Evolutionary conservation across 345 rosid species (phyloP), one percentile per base, ranked within the genome.

Genomic region (Lenwebbia sp.): DNA sequence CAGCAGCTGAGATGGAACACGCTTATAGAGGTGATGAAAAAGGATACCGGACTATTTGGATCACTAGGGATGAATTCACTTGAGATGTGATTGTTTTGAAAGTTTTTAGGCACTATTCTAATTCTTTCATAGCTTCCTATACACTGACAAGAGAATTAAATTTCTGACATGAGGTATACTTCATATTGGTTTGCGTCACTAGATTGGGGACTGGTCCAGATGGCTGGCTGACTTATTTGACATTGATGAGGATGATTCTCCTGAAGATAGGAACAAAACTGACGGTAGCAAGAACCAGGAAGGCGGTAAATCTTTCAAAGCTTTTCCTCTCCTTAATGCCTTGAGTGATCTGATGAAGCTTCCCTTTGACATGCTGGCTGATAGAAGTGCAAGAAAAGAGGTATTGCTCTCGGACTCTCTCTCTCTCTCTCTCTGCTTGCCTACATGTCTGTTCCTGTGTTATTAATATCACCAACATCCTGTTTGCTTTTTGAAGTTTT

Each of bases 291-390:
- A 86, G 84, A 91, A 85, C 37, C 86, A 44, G 75, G 92, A 88
- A 54, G 19, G 54, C 54, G 91, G 89, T 87, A 86, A 91, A 85
- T 91, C 95, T 62, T 94, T 93, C 90, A 96, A 92, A 94, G 87
- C 93, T 87, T 97, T 97, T 88, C 89, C 84, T 86, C 93, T 96
- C 76, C 97, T 97, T 40, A 93, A 93, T 88, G 95, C 96, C 30
- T 91, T 97, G 89, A 95, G 98, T 83, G 98, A 96, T 91, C 96
- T 96, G 78, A 93, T 97, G 98, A 97, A 95, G 99, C 96, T 97
- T 87, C 99, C 99, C 86, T 95, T 92, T 54, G 96, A 94, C 85
- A 93, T 95, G 96, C 96, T 97, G 76, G 94, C 91, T 40, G 95
- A 95, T 85, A 90, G 89, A 65, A 91, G 95, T 82, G 93, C 92